Conservation (phyloP, 2,329 filamentous ascomycete species). For the Scytalidium lignicola region DNA sequence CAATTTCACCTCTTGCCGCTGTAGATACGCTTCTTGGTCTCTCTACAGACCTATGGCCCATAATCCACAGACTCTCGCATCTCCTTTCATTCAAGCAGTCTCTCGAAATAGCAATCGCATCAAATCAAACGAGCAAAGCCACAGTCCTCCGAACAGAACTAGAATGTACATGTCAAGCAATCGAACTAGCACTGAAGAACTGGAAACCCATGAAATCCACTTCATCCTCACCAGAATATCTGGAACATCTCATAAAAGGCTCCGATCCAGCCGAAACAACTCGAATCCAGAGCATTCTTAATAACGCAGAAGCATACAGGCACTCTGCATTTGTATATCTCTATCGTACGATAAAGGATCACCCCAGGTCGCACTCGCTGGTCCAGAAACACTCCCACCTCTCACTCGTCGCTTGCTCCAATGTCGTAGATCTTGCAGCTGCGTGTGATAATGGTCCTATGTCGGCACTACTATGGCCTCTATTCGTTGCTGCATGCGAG, state of each 20-base stretch:
- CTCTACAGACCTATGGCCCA: slow-evolving; percentile 57
- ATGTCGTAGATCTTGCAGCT: slow-evolving; percentile 44
- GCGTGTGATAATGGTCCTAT: slow-evolving; percentile 44
- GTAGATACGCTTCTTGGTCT: slow-evolving; percentile 57
- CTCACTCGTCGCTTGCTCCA: slow-evolving; percentile 48
- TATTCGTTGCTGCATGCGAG: slow-evolving; percentile 60
- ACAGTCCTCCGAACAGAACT: slow-evolving; percentile 21
- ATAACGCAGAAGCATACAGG: slow-evolving; percentile 47
- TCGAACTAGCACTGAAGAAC: slow-evolving; percentile 48
- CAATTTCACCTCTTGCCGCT: slow-evolving; percentile 41
- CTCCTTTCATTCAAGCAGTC: slow-evolving; percentile 48
- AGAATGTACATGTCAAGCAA: slow-evolving; percentile 41
- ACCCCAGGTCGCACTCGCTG: slow-evolving; percentile 38
- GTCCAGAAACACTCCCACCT: slow-evolving; percentile 50
- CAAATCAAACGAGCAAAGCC: slow-evolving; percentile 31
- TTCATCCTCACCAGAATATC: not conserved
- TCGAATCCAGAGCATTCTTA: slow-evolving; percentile 29
- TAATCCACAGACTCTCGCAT: slow-evolving; percentile 55
- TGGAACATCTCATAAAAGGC: not conserved
- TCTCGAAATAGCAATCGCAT: slow-evolving; percentile 39
- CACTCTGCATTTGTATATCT: slow-evolving; percentile 43
- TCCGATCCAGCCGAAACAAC: slow-evolving; percentile 5
- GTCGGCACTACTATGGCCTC: slow-evolving; percentile 58
- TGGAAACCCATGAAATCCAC: slow-evolving; percentile 43
- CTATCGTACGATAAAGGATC: slow-evolving; percentile 34